Evolutionary conservation across 2,329 filamentous ascomycete species (phyloP).

Genomic region (Ustulina deusta): DNA sequence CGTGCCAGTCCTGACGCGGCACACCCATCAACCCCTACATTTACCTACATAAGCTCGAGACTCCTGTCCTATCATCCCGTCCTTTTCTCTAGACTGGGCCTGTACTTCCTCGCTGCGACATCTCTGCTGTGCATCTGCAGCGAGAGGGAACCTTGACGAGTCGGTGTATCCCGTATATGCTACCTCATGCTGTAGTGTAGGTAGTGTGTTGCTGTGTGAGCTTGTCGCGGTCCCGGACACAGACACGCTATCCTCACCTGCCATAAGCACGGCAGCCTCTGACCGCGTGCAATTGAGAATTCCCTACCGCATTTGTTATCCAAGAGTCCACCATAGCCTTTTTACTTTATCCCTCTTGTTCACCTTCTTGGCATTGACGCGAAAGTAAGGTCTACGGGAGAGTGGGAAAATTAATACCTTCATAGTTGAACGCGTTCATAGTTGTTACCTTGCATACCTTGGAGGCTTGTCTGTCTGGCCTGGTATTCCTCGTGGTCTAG

Average conservation of each 20-base stretch:
- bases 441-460: slow-evolving; percentile 2
- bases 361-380: slow-evolving; percentile 20
- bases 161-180: slow-evolving; percentile 35
- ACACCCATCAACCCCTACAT: slow-evolving; percentile 6
- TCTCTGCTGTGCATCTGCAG: slow-evolving; percentile 39
- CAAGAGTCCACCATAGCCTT: slow-evolving; percentile 25
- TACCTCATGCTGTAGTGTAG: slow-evolving; percentile 13
- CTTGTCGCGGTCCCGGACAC: slow-evolving; percentile 24
- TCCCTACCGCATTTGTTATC: slow-evolving; percentile 20
- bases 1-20: slow-evolving; percentile 20
- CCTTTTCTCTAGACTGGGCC: slow-evolving; percentile 13
- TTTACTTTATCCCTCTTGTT: background rate
- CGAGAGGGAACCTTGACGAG: slow-evolving; percentile 34
- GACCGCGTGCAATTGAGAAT: slow-evolving; percentile 29
- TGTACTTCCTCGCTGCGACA: slow-evolving; percentile 23
- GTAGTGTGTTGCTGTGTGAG: background rate
- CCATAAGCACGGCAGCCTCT: slow-evolving; percentile 22
- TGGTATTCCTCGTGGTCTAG: slow-evolving; percentile 11
- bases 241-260: slow-evolving; percentile 16
- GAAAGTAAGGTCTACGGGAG: slow-evolving; percentile 10
- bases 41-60: slow-evolving; percentile 32
- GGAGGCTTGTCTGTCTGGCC: slow-evolving; percentile 6
- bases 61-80: slow-evolving; percentile 36
- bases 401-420: slow-evolving; percentile 13
- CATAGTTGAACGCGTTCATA: slow-evolving; percentile 7